A percentile compares a stretch with the other conserved stretches of the same genome.
phyloP scores from a whole-genome alignment of 352 stramenopile species.

The Globisporangium nunn region DNA sequence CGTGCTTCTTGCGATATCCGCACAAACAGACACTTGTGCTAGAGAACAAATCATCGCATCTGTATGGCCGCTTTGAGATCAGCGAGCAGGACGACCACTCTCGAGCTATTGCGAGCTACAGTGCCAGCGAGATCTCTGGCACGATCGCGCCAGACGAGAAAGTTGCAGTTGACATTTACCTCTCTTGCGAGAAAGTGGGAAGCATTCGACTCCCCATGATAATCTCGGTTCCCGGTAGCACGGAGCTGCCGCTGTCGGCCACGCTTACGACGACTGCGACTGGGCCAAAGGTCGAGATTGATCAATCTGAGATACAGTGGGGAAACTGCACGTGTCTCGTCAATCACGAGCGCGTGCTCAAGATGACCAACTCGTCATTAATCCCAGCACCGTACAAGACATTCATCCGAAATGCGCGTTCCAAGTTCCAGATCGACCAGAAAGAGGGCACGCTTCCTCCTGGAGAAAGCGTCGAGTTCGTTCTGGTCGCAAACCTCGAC shows the following conservation, averaged over 20 bases:
- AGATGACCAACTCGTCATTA: conserved; percentile 84
- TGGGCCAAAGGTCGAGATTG: conserved; percentile 82
- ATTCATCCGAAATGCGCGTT: conserved; percentile 89
- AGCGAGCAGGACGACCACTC: conserved; percentile 87
- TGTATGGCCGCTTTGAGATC: conserved; percentile 87
- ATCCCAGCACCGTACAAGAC: conserved; percentile 90
- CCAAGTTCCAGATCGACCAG: conserved; percentile 89
- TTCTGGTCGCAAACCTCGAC: conserved; percentile 89
- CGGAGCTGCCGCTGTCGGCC: conserved; percentile 84
- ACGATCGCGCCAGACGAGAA: conserved; percentile 53
- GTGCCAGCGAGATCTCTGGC: conserved; percentile 45
- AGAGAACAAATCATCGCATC: conserved; percentile 76
- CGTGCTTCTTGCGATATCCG: conserved; percentile 89
- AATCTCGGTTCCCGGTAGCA: conserved; percentile 79
- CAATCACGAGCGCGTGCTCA: conserved; percentile 63
- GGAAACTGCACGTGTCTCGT: conserved; percentile 88
- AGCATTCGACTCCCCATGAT: conserved; percentile 87
- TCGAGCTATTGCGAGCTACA: conserved; percentile 76
- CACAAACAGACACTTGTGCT: conserved; percentile 85
- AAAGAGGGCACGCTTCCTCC: conserved; percentile 85
- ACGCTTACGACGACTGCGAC: conserved; percentile 78
- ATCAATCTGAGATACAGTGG: conserved; percentile 83
- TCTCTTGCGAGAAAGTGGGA: conserved; percentile 88
- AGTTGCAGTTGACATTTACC: conserved; percentile 67
- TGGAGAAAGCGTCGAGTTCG: conserved; percentile 60